Conservation (phyloP, 106 monocot species). For the Apostasia ramifera region DNA sequence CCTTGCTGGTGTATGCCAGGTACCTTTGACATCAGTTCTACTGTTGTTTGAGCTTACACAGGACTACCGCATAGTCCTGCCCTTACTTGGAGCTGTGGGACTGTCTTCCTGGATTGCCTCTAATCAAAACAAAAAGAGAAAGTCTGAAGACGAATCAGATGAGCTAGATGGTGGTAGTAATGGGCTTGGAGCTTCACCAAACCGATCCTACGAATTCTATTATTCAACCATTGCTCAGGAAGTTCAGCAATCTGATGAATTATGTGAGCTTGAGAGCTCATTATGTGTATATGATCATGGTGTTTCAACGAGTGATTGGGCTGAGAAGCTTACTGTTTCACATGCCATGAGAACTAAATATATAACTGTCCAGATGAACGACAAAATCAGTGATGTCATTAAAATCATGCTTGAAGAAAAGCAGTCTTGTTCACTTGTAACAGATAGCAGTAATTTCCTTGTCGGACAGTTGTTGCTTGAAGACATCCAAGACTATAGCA, state of each 20-base stretch:
- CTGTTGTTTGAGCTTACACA: conserved; percentile 92
- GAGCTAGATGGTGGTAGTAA: conserved; percentile 5
- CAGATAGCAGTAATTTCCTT: conserved; percentile 29
- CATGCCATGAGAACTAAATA: conserved; percentile 79
- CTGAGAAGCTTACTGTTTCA: conserved; percentile 47
- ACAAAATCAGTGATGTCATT: conserved; percentile 38
- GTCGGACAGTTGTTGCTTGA: conserved; percentile 54
- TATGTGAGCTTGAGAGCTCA: conserved; percentile 69
- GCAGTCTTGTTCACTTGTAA: conserved; percentile 49
- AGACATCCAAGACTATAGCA: conserved; percentile 40
- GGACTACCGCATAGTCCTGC: conserved; percentile 88
- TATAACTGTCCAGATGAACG: conserved; percentile 39
- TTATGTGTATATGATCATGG: conserved; percentile 63
- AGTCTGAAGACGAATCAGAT: conserved; percentile 6
- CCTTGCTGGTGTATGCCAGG: conserved; percentile 90
- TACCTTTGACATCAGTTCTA: conserved; percentile 85
- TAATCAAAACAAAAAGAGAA: conserved; percentile 32
- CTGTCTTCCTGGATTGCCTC: conserved; percentile 84
- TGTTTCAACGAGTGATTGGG: conserved; percentile 12
- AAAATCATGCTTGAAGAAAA: conserved; percentile 57
- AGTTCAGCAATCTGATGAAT: conserved; percentile 14
- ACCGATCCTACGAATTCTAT: background rate
- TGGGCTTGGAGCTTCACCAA: conserved; percentile 5
- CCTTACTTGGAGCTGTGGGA: conserved; percentile 90
- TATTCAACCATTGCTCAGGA: conserved; percentile 9